phyloP scores from a whole-genome alignment of 768 basidiomycete species.

The Russula olivacea region DNA sequence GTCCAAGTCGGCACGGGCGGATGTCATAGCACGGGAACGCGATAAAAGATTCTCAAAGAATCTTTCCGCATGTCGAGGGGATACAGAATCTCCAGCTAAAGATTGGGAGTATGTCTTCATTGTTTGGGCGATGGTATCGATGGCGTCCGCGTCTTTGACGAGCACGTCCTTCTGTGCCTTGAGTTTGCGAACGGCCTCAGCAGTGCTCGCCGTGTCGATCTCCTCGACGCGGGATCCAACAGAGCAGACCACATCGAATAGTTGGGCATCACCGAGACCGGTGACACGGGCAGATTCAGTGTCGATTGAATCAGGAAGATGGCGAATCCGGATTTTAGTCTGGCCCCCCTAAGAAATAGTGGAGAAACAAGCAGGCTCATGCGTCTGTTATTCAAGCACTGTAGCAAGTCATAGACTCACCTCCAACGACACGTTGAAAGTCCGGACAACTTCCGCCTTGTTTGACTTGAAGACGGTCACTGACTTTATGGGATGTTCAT shows the following conservation, averaged over 20 bases:
- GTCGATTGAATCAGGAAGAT: conserved; percentile 48
- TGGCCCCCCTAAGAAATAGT: conserved; percentile 42
- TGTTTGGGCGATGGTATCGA: conserved; percentile 39
- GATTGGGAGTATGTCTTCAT: conserved; percentile 42
- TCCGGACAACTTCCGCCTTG: conserved; percentile 52
- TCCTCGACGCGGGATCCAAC: conserved; percentile 27
- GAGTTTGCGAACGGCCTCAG: conserved; percentile 28
- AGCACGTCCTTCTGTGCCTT: conserved; percentile 35
- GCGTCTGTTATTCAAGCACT: neutral
- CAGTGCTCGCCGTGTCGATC: conserved; percentile 26
- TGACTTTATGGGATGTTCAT: conserved; percentile 44
- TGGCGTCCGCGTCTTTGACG: conserved; percentile 36
- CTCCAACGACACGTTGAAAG: conserved; percentile 44
- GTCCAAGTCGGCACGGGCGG: conserved; percentile 33
- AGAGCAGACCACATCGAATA: conserved; percentile 53
- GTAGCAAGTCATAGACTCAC: conserved; percentile 31
- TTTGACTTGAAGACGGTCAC: conserved; percentile 53
- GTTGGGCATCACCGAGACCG: conserved; percentile 42
- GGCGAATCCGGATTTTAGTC: conserved; percentile 45
- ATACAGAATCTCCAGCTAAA: conserved; percentile 39
- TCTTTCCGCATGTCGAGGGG: conserved; percentile 34
- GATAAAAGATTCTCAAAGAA: conserved; percentile 42
- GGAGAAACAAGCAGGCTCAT: too few relatives aligned
- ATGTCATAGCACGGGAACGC: conserved; percentile 34
- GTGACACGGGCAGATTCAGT: conserved; percentile 49